Evolutionary conservation across 1,139 yeast genomes (phyloP).

Genomic region (Hyphopichia wangnamkhiaoensis): DNA sequence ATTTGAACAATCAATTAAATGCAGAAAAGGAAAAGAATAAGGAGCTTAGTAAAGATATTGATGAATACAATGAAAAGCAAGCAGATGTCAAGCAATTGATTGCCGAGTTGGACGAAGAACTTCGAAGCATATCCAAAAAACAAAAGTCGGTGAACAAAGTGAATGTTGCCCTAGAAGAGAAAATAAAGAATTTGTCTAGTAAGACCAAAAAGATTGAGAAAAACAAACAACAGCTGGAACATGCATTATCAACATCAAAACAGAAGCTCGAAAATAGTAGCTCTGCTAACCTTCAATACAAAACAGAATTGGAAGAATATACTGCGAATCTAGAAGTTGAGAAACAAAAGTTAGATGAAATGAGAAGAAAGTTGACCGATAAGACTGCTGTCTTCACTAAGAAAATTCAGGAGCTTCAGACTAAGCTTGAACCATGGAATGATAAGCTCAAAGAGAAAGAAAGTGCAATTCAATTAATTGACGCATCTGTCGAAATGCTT

Average conservation of each 20-base stretch:
- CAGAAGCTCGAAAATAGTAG: constrained; percentile 48
- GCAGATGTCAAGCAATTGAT: constrained; percentile 30
- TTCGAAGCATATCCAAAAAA: constrained; percentile 35
- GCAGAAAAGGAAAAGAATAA: constrained; percentile 50
- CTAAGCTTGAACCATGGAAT: constrained; percentile 81
- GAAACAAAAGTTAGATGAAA: constrained; percentile 55
- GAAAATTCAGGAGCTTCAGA: constrained; percentile 64
- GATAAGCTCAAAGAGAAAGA: constrained; percentile 65
- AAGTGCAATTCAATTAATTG: constrained; percentile 63
- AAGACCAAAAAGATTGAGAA: constrained; percentile 67
- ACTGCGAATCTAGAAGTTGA: constrained; percentile 52
- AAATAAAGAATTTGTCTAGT: constrained; percentile 59
- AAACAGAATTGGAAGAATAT: constrained; percentile 46
- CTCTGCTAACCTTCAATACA: constrained; percentile 42
- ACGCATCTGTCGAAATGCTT: constrained; percentile 65
- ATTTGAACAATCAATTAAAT: constrained; percentile 44
- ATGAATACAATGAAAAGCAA: constrained; percentile 38
- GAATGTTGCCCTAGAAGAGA: constrained; percentile 73
- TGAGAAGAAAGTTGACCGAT: constrained; percentile 66
- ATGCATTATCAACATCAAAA: constrained; percentile 41
- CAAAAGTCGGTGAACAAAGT: constrained; percentile 47
- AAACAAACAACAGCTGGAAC: constrained; percentile 37
- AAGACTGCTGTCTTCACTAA: constrained; percentile 69
- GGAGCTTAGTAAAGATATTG: constrained; percentile 44
- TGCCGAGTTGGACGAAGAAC: constrained; percentile 28